Evolutionary conservation across 257 asterid genomes (phyloP), one percentile per base, ranked within the genome.

Genomic region (Asclepias syriaca): DNA sequence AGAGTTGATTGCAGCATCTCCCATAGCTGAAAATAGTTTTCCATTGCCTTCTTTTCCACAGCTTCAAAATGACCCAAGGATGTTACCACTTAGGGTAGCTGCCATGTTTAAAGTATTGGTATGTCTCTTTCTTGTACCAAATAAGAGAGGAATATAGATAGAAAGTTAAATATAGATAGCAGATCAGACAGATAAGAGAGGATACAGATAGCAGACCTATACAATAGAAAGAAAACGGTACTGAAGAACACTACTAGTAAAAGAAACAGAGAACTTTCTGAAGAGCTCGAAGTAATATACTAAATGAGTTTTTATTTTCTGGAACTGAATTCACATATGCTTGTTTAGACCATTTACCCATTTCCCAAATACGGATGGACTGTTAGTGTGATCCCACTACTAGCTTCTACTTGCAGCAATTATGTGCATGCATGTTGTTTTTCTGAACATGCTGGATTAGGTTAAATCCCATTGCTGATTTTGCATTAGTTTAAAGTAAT

Each of bases 81-180:
- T 77, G 68, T 83, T 95, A 76, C 98, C 96, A 63, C 68, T 78
- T 74, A 84, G 99, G 74, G 89, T 95, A 73, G 96, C 98, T 77
- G 88, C 98, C 77, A 86, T 95, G 98, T 90, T 84, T 74, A 95
- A 87, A 83, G 85, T 92, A 83, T 82, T 95, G 80, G 99, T 92
- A 83, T 81, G 97, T 80, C 69, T 64, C 21, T 27, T 68, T 15
- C 14, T 48, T 6, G 6, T 15, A 16, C 34, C 24, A 43, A 43
- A 43, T 43, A 43, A 43, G 48, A 43, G 11, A 43, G 11, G 48
- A 43, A 43, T 43, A 0, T 43, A 43, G 48, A 43, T 43, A 43
- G 12, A 43, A 7, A 43, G 48, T 43, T 43, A 43, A 43, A 43
- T 43, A 43, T 8, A 43, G 8, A 40, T 40, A 40, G 45, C 10